These are phyloP conservation scores for Pulveroboletus sp. DNA, from an alignment of 768 basidiomycete species.

Conservation along the genomic window DNA sequence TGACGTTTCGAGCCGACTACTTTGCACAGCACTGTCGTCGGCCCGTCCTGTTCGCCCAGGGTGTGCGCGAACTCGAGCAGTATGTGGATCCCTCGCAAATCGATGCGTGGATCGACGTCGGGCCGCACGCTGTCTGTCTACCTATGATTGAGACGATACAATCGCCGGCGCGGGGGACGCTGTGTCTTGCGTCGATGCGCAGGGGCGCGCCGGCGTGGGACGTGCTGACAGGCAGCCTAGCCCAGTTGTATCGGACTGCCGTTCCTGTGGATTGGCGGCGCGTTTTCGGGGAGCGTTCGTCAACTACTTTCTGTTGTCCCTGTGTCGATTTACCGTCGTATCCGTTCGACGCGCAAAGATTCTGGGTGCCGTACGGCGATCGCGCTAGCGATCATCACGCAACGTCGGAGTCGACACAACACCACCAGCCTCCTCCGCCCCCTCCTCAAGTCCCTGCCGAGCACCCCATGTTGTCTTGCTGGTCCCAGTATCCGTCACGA, in stretches of 20 bases:
- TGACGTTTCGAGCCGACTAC: slow-evolving; percentile 47
- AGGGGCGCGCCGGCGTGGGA: slow-evolving; percentile 41
- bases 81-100: slow-evolving; percentile 24
- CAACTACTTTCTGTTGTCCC: slow-evolving; percentile 14
- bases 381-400: not conserved
- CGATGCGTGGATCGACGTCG: slow-evolving; percentile 61
- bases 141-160: slow-evolving; percentile 46
- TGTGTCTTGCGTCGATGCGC: slow-evolving; percentile 49
- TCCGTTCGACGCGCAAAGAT: slow-evolving; percentile 51
- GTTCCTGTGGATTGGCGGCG: slow-evolving; percentile 49
- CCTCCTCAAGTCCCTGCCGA: slow-evolving; percentile 10
- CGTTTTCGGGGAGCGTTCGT: slow-evolving; percentile 44
- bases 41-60: slow-evolving; percentile 51
- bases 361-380: slow-evolving; percentile 51
- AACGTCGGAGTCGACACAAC: not conserved
- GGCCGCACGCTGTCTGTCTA: slow-evolving; percentile 55
- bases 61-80: slow-evolving; percentile 40
- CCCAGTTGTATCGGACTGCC: slow-evolving; percentile 43
- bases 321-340: slow-evolving; percentile 59
- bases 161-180: slow-evolving; percentile 25
- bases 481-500: slow-evolving; percentile 39
- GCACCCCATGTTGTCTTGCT: slow-evolving; percentile 37
- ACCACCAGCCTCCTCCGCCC: not conserved
- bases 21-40: slow-evolving; percentile 54
- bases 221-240: slow-evolving; percentile 42